Evolutionary conservation across 163 green algal species (phyloP).

Genomic region (Trebouxia gelatinosa): DNA sequence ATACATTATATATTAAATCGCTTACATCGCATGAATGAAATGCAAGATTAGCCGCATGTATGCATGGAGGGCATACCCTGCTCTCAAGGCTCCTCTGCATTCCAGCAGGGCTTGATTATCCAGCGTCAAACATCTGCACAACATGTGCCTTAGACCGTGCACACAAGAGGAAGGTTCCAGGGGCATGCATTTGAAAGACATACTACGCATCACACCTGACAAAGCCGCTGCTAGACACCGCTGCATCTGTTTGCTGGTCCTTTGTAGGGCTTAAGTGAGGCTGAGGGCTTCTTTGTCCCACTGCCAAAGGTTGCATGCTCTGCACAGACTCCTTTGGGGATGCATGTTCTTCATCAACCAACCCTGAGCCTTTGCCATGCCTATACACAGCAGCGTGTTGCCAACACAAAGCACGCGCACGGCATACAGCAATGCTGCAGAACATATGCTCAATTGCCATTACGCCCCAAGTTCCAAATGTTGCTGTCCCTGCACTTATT

Average conservation of each 20-base stretch:
- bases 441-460: neutral
- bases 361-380: neutral
- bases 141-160: no score
- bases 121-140: slow-evolving; percentile 43
- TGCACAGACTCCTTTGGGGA: neutral
- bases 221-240: slow-evolving; percentile 15
- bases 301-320: neutral
- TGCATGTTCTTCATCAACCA: neutral
- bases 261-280: neutral
- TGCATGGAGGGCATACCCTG: slow-evolving; percentile 28
- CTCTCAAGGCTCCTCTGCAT: slow-evolving; percentile 31
- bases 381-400: neutral
- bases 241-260: neutral
- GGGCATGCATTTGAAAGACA: neutral
- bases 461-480: neutral
- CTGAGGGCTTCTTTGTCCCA: neutral
- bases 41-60: neutral
- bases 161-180: neutral
- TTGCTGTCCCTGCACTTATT: no score
- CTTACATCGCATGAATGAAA: no score
- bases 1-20: no score
- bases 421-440: neutral
- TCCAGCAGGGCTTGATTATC: slow-evolving; percentile 45
- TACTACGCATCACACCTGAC: neutral
- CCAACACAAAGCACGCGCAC: neutral